These are phyloP conservation scores for Rhodotorula diobovata DNA, from an alignment of 768 basidiomycete species.

Conservation along the genomic window DNA sequence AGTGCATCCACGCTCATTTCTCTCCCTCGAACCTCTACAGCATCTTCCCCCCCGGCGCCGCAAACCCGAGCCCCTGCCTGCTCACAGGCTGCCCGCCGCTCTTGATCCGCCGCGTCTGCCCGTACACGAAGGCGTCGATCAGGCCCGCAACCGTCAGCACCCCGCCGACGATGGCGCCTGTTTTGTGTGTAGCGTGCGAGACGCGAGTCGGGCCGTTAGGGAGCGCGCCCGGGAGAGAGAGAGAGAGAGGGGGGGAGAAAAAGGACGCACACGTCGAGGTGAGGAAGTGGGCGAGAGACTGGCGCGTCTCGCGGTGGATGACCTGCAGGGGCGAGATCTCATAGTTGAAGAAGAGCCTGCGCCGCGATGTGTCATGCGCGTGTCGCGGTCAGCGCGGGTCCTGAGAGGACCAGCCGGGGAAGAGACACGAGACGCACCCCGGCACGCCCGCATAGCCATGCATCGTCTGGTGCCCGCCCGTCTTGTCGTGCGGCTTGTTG, in stretches of 20 bases:
- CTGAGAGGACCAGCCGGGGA: no score
- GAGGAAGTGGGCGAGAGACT: slow-evolving; percentile 95
- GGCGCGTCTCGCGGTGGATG: slow-evolving; percentile 80
- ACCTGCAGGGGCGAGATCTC: slow-evolving; percentile 93
- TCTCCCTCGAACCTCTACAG: background rate
- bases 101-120: slow-evolving; percentile 14
- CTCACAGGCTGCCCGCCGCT: slow-evolving; percentile 1
- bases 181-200: no score
- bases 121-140: slow-evolving; percentile 55
- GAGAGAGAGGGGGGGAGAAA: no score
- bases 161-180: slow-evolving; percentile 92
- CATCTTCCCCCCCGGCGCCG: slow-evolving; percentile 34
- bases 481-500: slow-evolving; percentile 44
- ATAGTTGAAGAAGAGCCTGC: slow-evolving; percentile 82
- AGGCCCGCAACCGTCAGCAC: slow-evolving; percentile 90
- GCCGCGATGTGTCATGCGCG: background rate
- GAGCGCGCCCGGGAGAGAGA: no score
- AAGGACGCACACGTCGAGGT: slow-evolving; percentile 62
- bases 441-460: slow-evolving; percentile 73
- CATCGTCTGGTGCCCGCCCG: slow-evolving; percentile 54
- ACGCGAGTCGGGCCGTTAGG: no score
- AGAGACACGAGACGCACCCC: slow-evolving; percentile 43
- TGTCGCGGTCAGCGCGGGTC: background rate
- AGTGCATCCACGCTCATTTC: no score
- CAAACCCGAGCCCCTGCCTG: slow-evolving; percentile 31